Percentiles rank a stretch among this genome's conserved stretches.
Conservation (phyloP, 805 yeast genomes). For the Sugiyamaella valdiviana region DNA sequence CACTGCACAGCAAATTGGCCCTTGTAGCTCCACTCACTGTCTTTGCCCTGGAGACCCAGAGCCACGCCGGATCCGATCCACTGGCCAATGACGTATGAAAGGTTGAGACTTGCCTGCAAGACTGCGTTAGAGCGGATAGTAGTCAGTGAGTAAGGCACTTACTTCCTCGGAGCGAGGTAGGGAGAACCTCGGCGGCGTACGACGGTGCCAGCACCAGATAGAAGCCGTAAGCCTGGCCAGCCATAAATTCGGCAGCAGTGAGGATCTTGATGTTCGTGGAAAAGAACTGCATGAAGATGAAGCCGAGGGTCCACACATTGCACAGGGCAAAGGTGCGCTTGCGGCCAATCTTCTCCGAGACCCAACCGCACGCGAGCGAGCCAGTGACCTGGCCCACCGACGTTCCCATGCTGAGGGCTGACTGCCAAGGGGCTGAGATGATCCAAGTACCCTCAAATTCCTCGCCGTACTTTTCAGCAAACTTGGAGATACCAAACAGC, state of each 20-base stretch:
- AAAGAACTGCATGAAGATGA: constrained; percentile 40
- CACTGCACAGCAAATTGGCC: constrained; percentile 55
- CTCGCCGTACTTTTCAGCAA: constrained; percentile 38
- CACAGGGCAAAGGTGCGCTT: constrained; percentile 1
- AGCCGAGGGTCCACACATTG: neutral
- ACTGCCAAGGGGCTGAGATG: constrained; percentile 26
- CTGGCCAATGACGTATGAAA: constrained; percentile 54
- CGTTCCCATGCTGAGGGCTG: constrained; percentile 20
- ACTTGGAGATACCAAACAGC: constrained; percentile 43
- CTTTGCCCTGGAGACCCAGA: constrained; percentile 29
- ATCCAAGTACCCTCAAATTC: constrained; percentile 17
- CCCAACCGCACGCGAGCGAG: constrained; percentile 4
- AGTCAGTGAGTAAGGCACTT: neutral
- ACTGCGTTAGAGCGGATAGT: constrained; percentile 13
- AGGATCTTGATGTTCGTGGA: constrained; percentile 34
- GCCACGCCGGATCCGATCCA: constrained; percentile 47
- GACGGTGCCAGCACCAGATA: constrained; percentile 44
- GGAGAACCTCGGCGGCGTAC: constrained; percentile 51
- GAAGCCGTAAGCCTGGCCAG: constrained; percentile 44
- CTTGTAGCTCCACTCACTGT: constrained; percentile 38
- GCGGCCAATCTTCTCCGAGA: constrained; percentile 7
- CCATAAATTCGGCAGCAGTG: constrained; percentile 33
- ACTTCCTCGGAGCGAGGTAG: constrained; percentile 41
- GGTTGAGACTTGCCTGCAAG: constrained; percentile 31
- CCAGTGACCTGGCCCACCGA: constrained; percentile 42